phyloP scores from a whole-genome alignment of 2,329 filamentous ascomycete species.

The Tolypocladium endophyticum region DNA sequence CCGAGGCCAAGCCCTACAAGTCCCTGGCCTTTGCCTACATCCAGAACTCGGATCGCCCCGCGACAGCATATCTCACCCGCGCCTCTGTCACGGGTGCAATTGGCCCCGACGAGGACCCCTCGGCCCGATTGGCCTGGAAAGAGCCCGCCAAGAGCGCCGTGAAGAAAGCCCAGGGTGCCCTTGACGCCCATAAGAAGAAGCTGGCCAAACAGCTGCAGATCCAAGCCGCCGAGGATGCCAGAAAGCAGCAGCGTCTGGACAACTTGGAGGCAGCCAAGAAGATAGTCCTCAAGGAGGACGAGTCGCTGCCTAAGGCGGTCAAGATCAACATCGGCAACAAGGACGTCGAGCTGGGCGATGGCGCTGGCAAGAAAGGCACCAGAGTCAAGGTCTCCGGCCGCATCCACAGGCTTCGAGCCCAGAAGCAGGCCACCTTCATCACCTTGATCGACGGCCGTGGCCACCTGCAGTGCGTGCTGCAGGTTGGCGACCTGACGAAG shows the following conservation, averaged over 20 bases:
- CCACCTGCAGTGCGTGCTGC: constrained; percentile 30
- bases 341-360: constrained; percentile 28
- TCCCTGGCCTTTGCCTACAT: constrained; percentile 68
- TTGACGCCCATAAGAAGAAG: constrained; percentile 75
- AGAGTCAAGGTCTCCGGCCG: constrained; percentile 72
- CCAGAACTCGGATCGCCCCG: constrained; percentile 48
- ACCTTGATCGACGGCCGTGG: constrained; percentile 72
- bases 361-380: constrained; percentile 46
- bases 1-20: constrained; percentile 70
- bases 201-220: constrained; percentile 32
- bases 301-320: constrained; percentile 60
- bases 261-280: constrained; percentile 66
- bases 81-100: constrained; percentile 53
- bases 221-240: constrained; percentile 61
- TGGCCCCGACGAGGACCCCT: constrained; percentile 53
- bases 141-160: constrained; percentile 71
- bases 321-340: constrained; percentile 60
- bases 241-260: constrained; percentile 57
- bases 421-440: constrained; percentile 80
- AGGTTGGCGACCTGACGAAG: constrained; percentile 64
- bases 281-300: constrained; percentile 58
- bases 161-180: constrained; percentile 72
- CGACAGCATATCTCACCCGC: constrained; percentile 56
- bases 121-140: constrained; percentile 62
- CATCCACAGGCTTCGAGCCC: constrained; percentile 68